These are phyloP conservation scores for Collybia nuda DNA, from an alignment of 768 basidiomycete genomes.

Conservation along the genomic window DNA sequence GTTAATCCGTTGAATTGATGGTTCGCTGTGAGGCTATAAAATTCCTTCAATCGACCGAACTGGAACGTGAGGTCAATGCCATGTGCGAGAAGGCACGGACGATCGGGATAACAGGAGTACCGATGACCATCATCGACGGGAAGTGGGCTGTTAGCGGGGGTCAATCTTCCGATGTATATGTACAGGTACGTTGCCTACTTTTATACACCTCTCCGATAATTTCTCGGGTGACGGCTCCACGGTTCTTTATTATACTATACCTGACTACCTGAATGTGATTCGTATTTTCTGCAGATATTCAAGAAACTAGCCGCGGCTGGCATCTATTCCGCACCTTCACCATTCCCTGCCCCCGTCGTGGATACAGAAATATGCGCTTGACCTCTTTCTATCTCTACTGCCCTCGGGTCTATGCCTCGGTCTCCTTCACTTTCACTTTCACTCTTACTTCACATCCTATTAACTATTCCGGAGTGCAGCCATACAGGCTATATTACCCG, in stretches of 20 bases:
- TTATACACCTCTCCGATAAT: background rate
- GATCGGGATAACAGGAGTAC: slow-evolving; percentile 76
- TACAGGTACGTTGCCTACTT: slow-evolving; percentile 46
- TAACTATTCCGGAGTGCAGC: background rate
- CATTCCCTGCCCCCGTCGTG: slow-evolving; percentile 30
- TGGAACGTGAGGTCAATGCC: slow-evolving; percentile 60
- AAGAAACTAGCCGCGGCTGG: slow-evolving; percentile 48
- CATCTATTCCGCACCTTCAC: slow-evolving; percentile 30
- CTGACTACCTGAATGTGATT: background rate
- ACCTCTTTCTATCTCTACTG: background rate
- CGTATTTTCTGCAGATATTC: slow-evolving; percentile 32
- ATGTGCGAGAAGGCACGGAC: slow-evolving; percentile 62
- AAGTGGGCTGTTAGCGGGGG: slow-evolving; percentile 79
- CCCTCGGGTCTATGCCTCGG: too few species aligned
- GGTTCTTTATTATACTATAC: background rate
- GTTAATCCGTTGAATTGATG: slow-evolving; percentile 5
- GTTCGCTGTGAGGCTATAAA: slow-evolving; percentile 47
- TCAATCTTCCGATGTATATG: slow-evolving; percentile 69
- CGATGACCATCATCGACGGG: slow-evolving; percentile 75
- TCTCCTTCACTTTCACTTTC: background rate
- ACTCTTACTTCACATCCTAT: background rate
- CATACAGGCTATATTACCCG: slow-evolving; percentile 3
- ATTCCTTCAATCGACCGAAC: slow-evolving; percentile 68
- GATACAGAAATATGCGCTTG: slow-evolving; percentile 21
- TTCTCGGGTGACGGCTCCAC: background rate